Evolutionary conservation across 768 basidiomycete genomes (phyloP).

Genomic region (Collybia sordida): DNA sequence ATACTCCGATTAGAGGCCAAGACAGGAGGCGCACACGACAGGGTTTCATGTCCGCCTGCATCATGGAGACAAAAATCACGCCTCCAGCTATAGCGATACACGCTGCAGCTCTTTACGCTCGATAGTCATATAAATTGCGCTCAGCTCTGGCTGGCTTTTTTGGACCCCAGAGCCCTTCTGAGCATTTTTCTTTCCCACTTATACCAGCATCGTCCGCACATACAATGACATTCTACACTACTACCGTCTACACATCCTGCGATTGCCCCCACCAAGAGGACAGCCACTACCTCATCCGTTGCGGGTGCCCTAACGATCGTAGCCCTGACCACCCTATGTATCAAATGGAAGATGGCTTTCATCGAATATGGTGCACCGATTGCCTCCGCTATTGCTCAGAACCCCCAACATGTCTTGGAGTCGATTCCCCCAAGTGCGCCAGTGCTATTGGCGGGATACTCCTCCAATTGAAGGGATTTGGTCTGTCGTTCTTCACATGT

Average conservation of each 20-base stretch:
- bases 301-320: constrained; percentile 31
- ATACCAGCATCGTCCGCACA: neutral
- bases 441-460: constrained; percentile 11
- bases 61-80: neutral
- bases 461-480: constrained; percentile 9
- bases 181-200: neutral
- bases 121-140: neutral
- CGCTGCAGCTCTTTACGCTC: no score
- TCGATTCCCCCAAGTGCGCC: constrained; percentile 11
- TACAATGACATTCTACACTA: constrained; percentile 1
- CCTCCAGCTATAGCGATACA: no score
- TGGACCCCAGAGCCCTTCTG: neutral
- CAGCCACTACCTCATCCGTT: constrained; percentile 30
- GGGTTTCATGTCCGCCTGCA: constrained; percentile 16
- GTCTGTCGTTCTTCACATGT: constrained; percentile 15
- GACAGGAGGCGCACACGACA: constrained; percentile 6
- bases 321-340: constrained; percentile 26
- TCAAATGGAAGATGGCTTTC: constrained; percentile 30
- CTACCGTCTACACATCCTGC: constrained; percentile 10
- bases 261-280: constrained; percentile 18
- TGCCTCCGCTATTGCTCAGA: constrained; percentile 28
- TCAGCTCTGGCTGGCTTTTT: neutral
- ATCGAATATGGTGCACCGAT: constrained; percentile 29
- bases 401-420: constrained; percentile 20
- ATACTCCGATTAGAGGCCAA: constrained; percentile 11